These are phyloP conservation scores for Talaromyces stipitatus DNA, from an alignment of 495 filamentous ascomycete genomes.

Conservation along the genomic window DNA sequence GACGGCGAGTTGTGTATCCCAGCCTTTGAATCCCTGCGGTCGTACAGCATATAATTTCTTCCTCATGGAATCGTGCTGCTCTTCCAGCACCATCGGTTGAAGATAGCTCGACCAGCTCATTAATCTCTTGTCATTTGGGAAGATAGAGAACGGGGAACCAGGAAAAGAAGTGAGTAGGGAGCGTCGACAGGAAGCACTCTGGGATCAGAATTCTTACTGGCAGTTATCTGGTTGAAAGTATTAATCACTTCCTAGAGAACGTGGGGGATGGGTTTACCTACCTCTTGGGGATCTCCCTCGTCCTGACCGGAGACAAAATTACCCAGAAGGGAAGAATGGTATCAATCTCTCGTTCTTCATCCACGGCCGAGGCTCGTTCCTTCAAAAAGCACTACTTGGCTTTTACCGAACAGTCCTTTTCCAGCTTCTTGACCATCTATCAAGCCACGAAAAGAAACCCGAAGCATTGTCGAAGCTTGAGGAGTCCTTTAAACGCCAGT, in stretches of 20 bases:
- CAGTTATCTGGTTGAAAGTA: too few species aligned
- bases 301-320: not conserved
- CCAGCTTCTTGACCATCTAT: slow-evolving; percentile 12
- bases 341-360: slow-evolving; percentile 27
- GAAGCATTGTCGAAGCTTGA: not conserved
- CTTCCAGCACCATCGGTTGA: not conserved
- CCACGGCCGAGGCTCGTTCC: slow-evolving; percentile 20
- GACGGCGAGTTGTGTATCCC: too few species aligned
- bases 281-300: not conserved
- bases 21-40: too few species aligned
- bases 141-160: too few species aligned
- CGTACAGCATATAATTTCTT: too few species aligned
- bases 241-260: too few species aligned
- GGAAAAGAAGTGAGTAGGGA: too few species aligned
- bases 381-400: slow-evolving; percentile 23
- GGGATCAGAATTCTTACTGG: too few species aligned
- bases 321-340: not conserved
- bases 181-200: too few species aligned
- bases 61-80: not conserved
- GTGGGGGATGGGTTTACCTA: too few species aligned
- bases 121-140: too few species aligned
- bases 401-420: slow-evolving; percentile 27
- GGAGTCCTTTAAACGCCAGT: not conserved
- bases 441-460: slow-evolving; percentile 10
- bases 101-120: not conserved